Evolutionary conservation across 2,329 filamentous ascomycete species (phyloP).

Genomic region (Helicocarpus griseus): DNA sequence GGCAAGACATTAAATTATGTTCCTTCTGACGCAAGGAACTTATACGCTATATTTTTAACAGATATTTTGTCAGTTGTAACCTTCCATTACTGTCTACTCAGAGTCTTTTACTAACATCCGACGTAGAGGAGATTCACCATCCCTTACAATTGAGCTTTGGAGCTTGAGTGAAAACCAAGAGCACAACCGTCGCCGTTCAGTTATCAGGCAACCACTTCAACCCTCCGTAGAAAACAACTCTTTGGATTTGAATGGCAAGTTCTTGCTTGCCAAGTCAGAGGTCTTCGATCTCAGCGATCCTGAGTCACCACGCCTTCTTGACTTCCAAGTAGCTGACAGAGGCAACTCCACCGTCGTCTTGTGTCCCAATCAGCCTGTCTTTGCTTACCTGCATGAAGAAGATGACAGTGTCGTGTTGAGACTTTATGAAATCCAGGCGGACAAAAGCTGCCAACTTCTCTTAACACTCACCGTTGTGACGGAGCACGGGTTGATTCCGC

Average conservation of each 20-base stretch:
- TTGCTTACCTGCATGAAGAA: constrained; percentile 1
- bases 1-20: constrained; percentile 3
- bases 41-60: constrained; percentile 3
- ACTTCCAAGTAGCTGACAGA: not conserved
- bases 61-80: not conserved
- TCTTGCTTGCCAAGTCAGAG: constrained; percentile 3
- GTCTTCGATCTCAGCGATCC: constrained; percentile 3
- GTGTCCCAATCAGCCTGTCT: constrained; percentile 3
- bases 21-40: not conserved
- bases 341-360: not conserved
- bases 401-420: not conserved
- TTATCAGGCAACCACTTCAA: not conserved
- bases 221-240: not conserved
- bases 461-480: not conserved
- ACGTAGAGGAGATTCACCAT: not conserved
- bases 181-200: not conserved
- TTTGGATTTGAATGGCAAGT: not conserved
- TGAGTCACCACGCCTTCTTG: not conserved
- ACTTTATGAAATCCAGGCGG: not conserved
- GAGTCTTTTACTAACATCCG: not conserved
- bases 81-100: not conserved
- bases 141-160: not conserved
- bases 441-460: constrained; percentile 3
- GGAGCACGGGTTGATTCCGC: not conserved
- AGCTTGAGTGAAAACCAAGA: not conserved